Conservation (phyloP, 352 stramenopile species). For the Pythium diclinum region DNA sequence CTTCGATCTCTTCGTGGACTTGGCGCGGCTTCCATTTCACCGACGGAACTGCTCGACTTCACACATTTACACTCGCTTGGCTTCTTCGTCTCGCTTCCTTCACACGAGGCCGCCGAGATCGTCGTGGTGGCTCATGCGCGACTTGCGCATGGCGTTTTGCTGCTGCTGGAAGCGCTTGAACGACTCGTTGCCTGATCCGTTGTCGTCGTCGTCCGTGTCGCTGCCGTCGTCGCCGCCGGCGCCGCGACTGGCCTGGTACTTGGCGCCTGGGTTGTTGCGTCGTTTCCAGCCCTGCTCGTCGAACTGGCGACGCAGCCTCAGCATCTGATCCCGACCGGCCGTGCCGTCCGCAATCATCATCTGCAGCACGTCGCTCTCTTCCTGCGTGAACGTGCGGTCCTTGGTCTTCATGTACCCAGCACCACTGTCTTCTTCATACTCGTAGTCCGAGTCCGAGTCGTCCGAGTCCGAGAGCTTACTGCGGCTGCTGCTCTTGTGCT, state of each 20-base stretch:
- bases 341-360: constrained; percentile 81
- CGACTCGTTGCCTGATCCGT: constrained; percentile 26
- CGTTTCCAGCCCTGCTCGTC: constrained; percentile 66
- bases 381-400: constrained; percentile 49
- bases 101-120: constrained; percentile 22
- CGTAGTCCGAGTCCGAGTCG: constrained; percentile 61
- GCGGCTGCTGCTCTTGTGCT: constrained; percentile 6
- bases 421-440: constrained; percentile 39
- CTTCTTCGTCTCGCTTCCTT: background rate
- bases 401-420: constrained; percentile 62
- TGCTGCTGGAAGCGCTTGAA: constrained; percentile 27
- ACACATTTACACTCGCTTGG: background rate
- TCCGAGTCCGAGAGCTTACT: constrained; percentile 38
- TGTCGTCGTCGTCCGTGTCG: constrained; percentile 52
- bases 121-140: constrained; percentile 25
- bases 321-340: constrained; percentile 61
- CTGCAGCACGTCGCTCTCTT: constrained; percentile 70
- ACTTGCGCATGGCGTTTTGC: constrained; percentile 45
- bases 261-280: constrained; percentile 36
- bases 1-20: background rate
- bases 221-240: constrained; percentile 32
- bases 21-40: constrained; percentile 1
- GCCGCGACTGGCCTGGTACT: constrained; percentile 10
- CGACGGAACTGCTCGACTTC: background rate
- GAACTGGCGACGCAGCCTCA: constrained; percentile 57